Percentiles rank a stretch among this genome's conserved stretches.
phyloP scores from a whole-genome alignment of 495 filamentous ascomycete genomes.

The Neurospora terricola region DNA sequence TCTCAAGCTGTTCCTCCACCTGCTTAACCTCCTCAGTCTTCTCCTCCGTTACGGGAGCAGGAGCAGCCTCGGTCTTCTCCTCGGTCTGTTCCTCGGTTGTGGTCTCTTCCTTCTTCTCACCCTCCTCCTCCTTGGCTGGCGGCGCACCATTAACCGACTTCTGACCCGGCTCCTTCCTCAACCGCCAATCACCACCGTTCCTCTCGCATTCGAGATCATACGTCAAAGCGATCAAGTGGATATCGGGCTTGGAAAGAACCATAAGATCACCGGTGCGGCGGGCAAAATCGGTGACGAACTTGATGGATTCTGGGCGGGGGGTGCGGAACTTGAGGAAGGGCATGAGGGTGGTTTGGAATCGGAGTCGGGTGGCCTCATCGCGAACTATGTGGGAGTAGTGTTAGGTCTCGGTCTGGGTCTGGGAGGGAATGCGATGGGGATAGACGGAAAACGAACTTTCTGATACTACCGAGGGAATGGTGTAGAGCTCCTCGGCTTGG shows the following conservation, averaged over 20 bases:
- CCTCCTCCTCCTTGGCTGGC: slow-evolving; percentile 29
- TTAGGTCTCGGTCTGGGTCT: neutral
- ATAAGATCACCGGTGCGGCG: slow-evolving; percentile 80
- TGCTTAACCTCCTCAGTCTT: slow-evolving; percentile 39
- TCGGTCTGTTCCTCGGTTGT: slow-evolving; percentile 25
- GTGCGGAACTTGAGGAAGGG: slow-evolving; percentile 74
- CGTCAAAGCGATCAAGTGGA: slow-evolving; percentile 78
- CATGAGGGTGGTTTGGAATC: slow-evolving; percentile 69
- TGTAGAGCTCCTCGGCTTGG: slow-evolving; percentile 69
- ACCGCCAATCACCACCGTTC: slow-evolving; percentile 68
- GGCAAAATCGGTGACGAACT: slow-evolving; percentile 74
- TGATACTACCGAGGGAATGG: slow-evolving; percentile 73
- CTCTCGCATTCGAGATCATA: slow-evolving; percentile 85
- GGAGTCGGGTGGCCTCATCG: slow-evolving; percentile 68
- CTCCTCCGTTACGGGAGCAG: neutral
- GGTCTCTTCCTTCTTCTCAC: slow-evolving; percentile 12
- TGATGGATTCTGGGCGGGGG: slow-evolving; percentile 65
- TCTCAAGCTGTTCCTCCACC: slow-evolving; percentile 7
- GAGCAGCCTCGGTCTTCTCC: neutral
- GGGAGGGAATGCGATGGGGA: too few species aligned
- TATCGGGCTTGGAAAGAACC: slow-evolving; percentile 78
- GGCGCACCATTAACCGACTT: slow-evolving; percentile 63
- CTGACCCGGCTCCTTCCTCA: slow-evolving; percentile 68
- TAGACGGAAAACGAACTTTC: slow-evolving; percentile 52
- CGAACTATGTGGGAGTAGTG: slow-evolving; percentile 12